Percentiles rank a stretch among this genome's conserved stretches.
Evolutionary conservation across 345 rosid genomes (phyloP).

Genomic region (Barbarea vulgaris): DNA sequence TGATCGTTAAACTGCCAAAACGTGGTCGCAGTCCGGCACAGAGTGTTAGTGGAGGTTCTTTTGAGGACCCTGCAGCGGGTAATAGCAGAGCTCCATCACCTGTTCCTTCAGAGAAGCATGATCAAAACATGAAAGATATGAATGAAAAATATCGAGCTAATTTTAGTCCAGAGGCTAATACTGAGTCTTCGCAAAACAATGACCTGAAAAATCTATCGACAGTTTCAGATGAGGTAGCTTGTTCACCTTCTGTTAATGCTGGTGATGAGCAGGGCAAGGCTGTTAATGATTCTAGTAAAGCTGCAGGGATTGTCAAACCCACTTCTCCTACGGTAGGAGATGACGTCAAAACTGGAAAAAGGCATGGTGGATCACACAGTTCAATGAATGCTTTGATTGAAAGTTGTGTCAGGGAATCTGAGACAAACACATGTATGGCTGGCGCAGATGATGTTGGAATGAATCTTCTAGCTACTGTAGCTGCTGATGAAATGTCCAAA

Average conservation of each 20-base stretch:
- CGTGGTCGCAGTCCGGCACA: conserved; percentile 74
- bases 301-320: conserved; percentile 48
- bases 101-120: conserved; percentile 58
- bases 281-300: conserved; percentile 50
- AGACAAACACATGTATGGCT: conserved; percentile 53
- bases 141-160: conserved; percentile 47
- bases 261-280: conserved; percentile 49
- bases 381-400: conserved; percentile 87
- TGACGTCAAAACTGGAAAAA: conserved; percentile 52
- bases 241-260: conserved; percentile 48
- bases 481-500: conserved; percentile 82
- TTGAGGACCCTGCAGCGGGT: conserved; percentile 58
- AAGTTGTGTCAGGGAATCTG: conserved; percentile 78
- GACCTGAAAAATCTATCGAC: conserved; percentile 57
- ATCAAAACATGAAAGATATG: conserved; percentile 53
- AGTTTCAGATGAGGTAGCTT: conserved; percentile 57
- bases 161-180: conserved; percentile 46
- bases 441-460: conserved; percentile 86
- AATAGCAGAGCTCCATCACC: conserved; percentile 71
- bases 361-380: conserved; percentile 62
- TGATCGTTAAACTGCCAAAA: conserved; percentile 76
- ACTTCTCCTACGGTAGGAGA: conserved; percentile 47
- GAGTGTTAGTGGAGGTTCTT: conserved; percentile 65
- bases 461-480: conserved; percentile 95
- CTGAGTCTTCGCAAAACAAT: conserved; percentile 67